Evolutionary conservation across 2,329 filamentous ascomycete genomes (phyloP).

Genomic region (Cryphonectria carpinicola): DNA sequence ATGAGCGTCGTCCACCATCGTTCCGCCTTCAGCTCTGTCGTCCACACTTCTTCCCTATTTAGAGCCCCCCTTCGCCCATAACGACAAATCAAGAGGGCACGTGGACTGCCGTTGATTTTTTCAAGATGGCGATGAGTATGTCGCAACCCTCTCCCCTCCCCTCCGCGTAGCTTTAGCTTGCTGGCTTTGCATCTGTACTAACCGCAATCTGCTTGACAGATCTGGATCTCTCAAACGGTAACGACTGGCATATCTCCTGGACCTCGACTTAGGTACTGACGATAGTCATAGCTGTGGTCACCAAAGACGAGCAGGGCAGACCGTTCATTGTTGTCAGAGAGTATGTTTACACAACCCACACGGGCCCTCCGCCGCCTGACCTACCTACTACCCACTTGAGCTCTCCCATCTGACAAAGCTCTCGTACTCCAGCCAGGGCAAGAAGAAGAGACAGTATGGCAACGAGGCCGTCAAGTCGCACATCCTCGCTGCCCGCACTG

Average conservation of each 20-base stretch:
- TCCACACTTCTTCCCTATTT: constrained; percentile 6
- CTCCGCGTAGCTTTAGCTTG: constrained; percentile 25
- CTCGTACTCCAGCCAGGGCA: constrained; percentile 73
- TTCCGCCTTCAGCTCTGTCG: constrained; percentile 1
- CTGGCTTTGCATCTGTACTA: constrained; percentile 10
- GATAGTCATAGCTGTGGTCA: constrained; percentile 61
- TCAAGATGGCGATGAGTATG: constrained; percentile 65
- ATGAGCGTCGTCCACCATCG: constrained; percentile 10
- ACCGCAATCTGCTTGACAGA: constrained; percentile 51
- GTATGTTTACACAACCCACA: constrained; percentile 62
- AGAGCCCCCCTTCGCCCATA: constrained; percentile 4
- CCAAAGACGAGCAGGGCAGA: constrained; percentile 96
- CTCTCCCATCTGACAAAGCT: constrained; percentile 30
- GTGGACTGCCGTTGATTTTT: constrained; percentile 13
- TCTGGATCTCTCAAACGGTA: constrained; percentile 85
- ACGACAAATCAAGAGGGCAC: constrained; percentile 9
- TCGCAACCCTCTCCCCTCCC: constrained; percentile 24
- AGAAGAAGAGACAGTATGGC: constrained; percentile 95
- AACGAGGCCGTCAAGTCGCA: constrained; percentile 98
- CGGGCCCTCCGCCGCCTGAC: constrained; percentile 2
- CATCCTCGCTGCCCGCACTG: constrained; percentile 93
- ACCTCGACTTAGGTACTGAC: constrained; percentile 27
- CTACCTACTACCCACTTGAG: constrained; percentile 27
- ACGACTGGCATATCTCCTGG: constrained; percentile 31
- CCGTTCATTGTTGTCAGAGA: constrained; percentile 99